A percentile compares a stretch with the other conserved stretches of the same genome.
Conservation (phyloP, 495 filamentous ascomycete genomes). For the Aspergillus biplanus region DNA sequence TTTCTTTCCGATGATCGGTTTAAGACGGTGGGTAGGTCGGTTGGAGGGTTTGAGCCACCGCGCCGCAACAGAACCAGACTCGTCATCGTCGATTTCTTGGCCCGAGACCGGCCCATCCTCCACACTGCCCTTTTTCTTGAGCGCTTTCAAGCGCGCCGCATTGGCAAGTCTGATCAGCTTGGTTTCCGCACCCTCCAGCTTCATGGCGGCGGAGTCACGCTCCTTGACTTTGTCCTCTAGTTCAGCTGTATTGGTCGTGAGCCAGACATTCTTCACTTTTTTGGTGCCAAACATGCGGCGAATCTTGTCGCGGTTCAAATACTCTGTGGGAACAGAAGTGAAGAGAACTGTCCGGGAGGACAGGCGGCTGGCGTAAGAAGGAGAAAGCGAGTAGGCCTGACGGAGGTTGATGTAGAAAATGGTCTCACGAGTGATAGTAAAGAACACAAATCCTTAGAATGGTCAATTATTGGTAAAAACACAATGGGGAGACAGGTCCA, state of each 20-base stretch:
- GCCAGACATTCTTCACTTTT: constrained; percentile 84
- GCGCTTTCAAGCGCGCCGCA: constrained; percentile 68
- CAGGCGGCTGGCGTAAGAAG: constrained; percentile 83
- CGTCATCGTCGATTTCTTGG: constrained; percentile 57
- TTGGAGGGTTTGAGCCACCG: constrained; percentile 80
- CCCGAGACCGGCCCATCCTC: constrained; percentile 44
- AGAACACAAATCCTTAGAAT: constrained; percentile 72
- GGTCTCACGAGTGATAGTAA: constrained; percentile 85
- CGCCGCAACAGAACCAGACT: constrained; percentile 77
- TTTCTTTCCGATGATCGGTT: constrained; percentile 83
- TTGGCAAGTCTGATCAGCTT: constrained; percentile 85
- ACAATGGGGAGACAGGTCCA: neutral
- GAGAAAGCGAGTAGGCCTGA: constrained; percentile 91
- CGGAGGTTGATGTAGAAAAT: constrained; percentile 95
- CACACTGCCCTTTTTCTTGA: constrained; percentile 67
- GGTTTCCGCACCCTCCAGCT: constrained; percentile 87
- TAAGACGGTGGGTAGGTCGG: constrained; percentile 83
- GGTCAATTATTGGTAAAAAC: neutral
- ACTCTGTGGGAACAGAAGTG: constrained; percentile 77
- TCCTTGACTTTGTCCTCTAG: constrained; percentile 85
- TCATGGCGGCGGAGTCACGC: constrained; percentile 80
- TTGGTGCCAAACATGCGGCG: constrained; percentile 74
- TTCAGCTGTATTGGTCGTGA: constrained; percentile 76
- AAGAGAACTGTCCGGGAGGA: constrained; percentile 95
- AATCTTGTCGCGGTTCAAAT: constrained; percentile 72